A percentile compares a stretch with the other conserved stretches of the same genome.
phyloP scores from a whole-genome alignment of 2,329 filamentous ascomycete genomes.

The Dactylonectria estremocensis region DNA sequence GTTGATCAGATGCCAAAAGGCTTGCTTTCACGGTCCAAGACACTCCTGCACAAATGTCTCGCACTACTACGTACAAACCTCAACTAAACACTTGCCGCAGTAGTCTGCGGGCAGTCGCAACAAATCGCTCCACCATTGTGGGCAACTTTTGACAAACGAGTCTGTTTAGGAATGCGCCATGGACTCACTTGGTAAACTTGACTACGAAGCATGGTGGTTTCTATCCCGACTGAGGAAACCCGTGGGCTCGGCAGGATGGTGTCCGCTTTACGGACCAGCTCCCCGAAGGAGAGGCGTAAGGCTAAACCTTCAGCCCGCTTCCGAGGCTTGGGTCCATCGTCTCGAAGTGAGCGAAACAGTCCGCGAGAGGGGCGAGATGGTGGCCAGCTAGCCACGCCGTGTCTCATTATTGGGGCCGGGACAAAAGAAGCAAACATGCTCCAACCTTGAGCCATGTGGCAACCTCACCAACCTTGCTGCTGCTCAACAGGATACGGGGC shows the following conservation, averaged over 20 bases:
- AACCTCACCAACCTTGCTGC: slow-evolving; percentile 17
- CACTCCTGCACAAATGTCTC: slow-evolving; percentile 24
- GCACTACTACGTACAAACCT: slow-evolving; percentile 1
- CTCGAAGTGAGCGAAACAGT: slow-evolving; percentile 27
- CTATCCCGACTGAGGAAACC: slow-evolving; percentile 14
- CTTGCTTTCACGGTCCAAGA: slow-evolving; percentile 6
- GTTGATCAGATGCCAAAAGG: slow-evolving; percentile 1
- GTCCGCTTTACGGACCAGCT: slow-evolving; percentile 26
- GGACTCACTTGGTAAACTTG: slow-evolving; percentile 4
- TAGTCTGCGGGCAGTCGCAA: background rate
- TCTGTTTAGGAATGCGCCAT: slow-evolving; percentile 10
- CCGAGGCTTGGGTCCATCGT: slow-evolving; percentile 33
- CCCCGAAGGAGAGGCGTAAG: slow-evolving; percentile 31
- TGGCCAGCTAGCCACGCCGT: slow-evolving; percentile 28
- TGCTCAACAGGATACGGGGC: slow-evolving; percentile 3
- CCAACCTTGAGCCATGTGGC: slow-evolving; percentile 27
- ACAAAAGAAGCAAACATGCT: slow-evolving; percentile 33
- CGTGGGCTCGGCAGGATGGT: slow-evolving; percentile 29
- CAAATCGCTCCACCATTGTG: slow-evolving; percentile 9
- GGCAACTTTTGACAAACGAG: slow-evolving; percentile 19
- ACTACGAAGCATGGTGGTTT: background rate
- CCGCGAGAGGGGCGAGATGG: slow-evolving; percentile 9
- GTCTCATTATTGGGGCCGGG: slow-evolving; percentile 30
- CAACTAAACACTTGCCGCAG: background rate
- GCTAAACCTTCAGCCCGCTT: slow-evolving; percentile 36